These are phyloP conservation scores for Myrica gale DNA, from an alignment of 306 rosid species.

Conservation along the genomic window DNA sequence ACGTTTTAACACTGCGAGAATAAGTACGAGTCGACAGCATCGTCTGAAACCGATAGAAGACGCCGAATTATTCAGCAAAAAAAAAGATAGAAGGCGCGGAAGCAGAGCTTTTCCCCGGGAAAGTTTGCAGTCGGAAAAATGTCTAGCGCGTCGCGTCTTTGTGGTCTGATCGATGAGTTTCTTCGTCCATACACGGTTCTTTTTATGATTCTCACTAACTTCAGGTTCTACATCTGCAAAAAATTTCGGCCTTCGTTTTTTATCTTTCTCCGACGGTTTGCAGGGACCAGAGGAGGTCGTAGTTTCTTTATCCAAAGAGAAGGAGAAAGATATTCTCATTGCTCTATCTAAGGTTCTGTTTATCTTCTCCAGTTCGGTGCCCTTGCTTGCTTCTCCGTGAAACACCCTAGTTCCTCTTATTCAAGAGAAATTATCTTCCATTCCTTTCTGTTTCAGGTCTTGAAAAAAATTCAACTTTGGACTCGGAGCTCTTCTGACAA, in stretches of 20 bases:
- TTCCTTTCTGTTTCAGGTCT: slow-evolving; percentile 33
- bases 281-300: slow-evolving; percentile 34
- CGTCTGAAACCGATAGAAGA: slow-evolving; percentile 10
- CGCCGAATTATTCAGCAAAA: no score
- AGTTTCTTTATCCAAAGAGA: slow-evolving; percentile 30
- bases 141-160: slow-evolving; percentile 45
- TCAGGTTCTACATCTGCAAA: no score
- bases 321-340: slow-evolving; percentile 41
- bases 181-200: slow-evolving; percentile 54
- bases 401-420: background rate
- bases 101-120: background rate
- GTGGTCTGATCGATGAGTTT: slow-evolving; percentile 52
- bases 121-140: slow-evolving; percentile 17
- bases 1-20: background rate
- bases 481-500: slow-evolving; percentile 20
- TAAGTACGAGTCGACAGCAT: slow-evolving; percentile 7
- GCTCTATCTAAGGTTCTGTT: slow-evolving; percentile 47
- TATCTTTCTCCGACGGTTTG: slow-evolving; percentile 13
- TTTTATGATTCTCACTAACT: slow-evolving; percentile 17
- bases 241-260: background rate
- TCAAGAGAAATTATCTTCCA: background rate
- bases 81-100: no score
- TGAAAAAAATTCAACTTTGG: slow-evolving; percentile 39
- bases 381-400: background rate
- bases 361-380: background rate